Percentiles rank a stretch among this genome's conserved stretches.
Conservation (phyloP, 83 land plant genomes). For the Isoetes engelmannii region DNA sequence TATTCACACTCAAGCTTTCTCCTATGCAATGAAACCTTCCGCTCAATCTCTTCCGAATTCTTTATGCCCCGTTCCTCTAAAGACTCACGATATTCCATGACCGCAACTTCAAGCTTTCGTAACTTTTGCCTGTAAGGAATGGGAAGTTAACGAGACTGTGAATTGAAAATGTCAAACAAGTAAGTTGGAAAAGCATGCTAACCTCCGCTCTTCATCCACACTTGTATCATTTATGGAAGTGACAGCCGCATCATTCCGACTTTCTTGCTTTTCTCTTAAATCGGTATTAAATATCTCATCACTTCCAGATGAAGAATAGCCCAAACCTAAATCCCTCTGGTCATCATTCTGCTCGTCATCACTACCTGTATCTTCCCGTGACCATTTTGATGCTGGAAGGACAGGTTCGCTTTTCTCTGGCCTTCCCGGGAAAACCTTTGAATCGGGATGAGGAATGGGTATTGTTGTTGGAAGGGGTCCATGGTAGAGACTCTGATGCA, state of each 20-base stretch:
- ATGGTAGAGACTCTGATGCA: not conserved
- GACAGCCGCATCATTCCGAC: conserved; percentile 29
- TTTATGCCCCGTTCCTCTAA: conserved; percentile 86
- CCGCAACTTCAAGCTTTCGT: conserved; percentile 73
- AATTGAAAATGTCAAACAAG: conserved; percentile 5
- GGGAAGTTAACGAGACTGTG: not conserved
- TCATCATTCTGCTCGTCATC: conserved; percentile 61
- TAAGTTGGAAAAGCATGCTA: not conserved
- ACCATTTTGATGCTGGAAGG: conserved; percentile 91
- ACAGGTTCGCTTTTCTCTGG: conserved; percentile 55
- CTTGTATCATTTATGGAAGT: conserved; percentile 40
- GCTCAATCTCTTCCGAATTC: conserved; percentile 79
- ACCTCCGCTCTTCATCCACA: conserved; percentile 90
- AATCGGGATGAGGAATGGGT: conserved; percentile 56
- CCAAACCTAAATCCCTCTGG: conserved; percentile 47
- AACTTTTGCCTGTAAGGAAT: conserved; percentile 65
- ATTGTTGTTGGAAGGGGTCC: conserved; percentile 24
- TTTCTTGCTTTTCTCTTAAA: conserved; percentile 42
- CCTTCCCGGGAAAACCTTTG: conserved; percentile 36
- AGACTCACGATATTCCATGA: conserved; percentile 92
- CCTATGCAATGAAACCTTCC: conserved; percentile 58
- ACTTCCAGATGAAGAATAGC: conserved; percentile 92
- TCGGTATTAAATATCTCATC: conserved; percentile 52
- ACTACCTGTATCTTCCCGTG: conserved; percentile 77
- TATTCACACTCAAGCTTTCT: conserved; percentile 63